phyloP scores from a whole-genome alignment of 805 yeast genomes.

The Yamadazyma sp. region DNA sequence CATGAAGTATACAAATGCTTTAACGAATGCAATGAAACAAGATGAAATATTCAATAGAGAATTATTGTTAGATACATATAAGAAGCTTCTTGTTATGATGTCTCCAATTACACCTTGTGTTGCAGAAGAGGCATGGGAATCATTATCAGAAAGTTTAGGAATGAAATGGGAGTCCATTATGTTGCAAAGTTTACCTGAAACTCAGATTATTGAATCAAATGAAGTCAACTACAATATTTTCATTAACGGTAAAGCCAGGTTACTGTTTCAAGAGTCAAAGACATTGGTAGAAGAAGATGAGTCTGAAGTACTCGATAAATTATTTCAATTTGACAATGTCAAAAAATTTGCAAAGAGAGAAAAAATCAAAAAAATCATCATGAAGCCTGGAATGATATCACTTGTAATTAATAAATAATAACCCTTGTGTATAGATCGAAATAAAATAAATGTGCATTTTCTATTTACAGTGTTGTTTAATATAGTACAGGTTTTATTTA shows the following conservation, averaged over 20 bases:
- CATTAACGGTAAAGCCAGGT: constrained; percentile 69
- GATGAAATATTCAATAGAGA: constrained; percentile 28
- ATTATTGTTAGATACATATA: constrained; percentile 47
- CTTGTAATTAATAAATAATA: neutral
- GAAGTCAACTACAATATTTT: constrained; percentile 52
- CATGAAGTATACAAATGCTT: constrained; percentile 70
- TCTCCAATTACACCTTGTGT: constrained; percentile 81
- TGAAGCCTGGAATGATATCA: constrained; percentile 49
- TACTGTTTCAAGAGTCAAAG: constrained; percentile 34
- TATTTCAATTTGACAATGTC: constrained; percentile 34
- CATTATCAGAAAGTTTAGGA: constrained; percentile 20
- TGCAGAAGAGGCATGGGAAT: constrained; percentile 80
- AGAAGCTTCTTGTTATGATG: constrained; percentile 57
- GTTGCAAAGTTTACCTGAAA: constrained; percentile 62
- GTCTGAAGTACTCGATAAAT: constrained; percentile 31
- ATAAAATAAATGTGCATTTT: too few relatives aligned
- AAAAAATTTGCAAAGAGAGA: constrained; percentile 41
- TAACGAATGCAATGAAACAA: constrained; percentile 36
- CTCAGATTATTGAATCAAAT: constrained; percentile 39
- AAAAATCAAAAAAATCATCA: constrained; percentile 50
- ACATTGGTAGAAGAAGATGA: constrained; percentile 34
- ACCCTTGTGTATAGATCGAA: neutral
- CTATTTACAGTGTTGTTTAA: constrained; percentile 6
- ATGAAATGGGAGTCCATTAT: constrained; percentile 49
- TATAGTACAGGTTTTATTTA: too few relatives aligned